A percentile compares a stretch with the other conserved stretches of the same genome.
Evolutionary conservation across 2,329 filamentous ascomycete genomes (phyloP).

Genomic region (Xylaria sp.): DNA sequence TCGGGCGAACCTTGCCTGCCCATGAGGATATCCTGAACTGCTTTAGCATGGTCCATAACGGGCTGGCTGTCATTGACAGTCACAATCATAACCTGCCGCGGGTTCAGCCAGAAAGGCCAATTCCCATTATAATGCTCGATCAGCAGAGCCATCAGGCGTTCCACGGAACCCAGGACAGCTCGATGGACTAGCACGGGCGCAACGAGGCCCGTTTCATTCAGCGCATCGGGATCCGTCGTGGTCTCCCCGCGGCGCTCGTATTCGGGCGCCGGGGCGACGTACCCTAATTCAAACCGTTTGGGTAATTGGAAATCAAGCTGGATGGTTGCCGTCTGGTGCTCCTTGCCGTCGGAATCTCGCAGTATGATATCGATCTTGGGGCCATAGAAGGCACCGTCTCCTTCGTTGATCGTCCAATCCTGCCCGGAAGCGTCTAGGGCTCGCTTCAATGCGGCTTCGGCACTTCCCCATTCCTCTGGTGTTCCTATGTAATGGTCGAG

Average conservation of each 20-base stretch:
- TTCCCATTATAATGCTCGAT: constrained; percentile 84
- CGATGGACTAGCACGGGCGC: constrained; percentile 85
- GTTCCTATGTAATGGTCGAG: constrained; percentile 81
- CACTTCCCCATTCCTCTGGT: constrained; percentile 72
- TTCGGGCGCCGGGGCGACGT: constrained; percentile 75
- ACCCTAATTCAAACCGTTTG: constrained; percentile 81
- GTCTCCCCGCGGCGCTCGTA: constrained; percentile 65
- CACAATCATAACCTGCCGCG: constrained; percentile 78
- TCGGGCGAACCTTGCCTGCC: constrained; percentile 55
- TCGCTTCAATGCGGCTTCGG: constrained; percentile 72
- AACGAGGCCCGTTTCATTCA: constrained; percentile 67
- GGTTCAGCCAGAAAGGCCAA: constrained; percentile 91
- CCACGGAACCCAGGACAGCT: constrained; percentile 84
- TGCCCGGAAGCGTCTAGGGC: constrained; percentile 73
- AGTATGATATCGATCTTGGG: constrained; percentile 92
- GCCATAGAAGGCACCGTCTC: constrained; percentile 90
- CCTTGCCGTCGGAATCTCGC: constrained; percentile 82
- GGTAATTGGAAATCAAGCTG: constrained; percentile 92
- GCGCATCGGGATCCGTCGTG: constrained; percentile 59
- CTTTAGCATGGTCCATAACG: constrained; percentile 62
- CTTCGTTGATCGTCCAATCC: constrained; percentile 79
- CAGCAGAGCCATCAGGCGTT: constrained; percentile 84
- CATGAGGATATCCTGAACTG: constrained; percentile 61
- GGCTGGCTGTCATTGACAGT: constrained; percentile 73
- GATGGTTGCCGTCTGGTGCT: constrained; percentile 89